Base-by-base conservation (phyloP, 2,329 filamentous ascomycete genomes). In the Colletotrichum australisinense region DNA sequence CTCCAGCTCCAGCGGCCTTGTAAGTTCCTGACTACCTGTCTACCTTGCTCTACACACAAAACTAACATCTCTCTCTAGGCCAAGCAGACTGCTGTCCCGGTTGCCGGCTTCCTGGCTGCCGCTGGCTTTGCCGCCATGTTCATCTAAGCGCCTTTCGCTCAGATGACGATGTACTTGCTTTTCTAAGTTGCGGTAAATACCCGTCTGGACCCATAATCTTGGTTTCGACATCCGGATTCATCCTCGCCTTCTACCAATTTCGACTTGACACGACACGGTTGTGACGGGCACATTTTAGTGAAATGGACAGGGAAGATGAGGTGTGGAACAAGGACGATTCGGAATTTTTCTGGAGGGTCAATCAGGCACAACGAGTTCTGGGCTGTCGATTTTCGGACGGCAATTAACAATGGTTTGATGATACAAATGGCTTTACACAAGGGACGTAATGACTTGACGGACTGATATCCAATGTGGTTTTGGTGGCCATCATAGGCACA, bases 41-140 rank as follows among this genome's bases (percentile, higher is more conserved):
- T 3, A 28, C 19, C 16, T 57, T 11, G 4, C 9, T 24, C 4
- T 58, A 32, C 12, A 30, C 26, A 11, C 19, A 24, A 26, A n/a
- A 62, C 55, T 75, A 12, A 75, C 42, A 38, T 24, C 22, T 2
- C 22, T 16, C 5, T n/a, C 14, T 35, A 75, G 73, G 66, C 69
- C 67, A 75, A 75, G 63, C 67, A 81, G 77, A 87, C 87, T 62
- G 85, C 83, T 69, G 86, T 83, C 49, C 86, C 86, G 26, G 76
- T 76, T 53, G 78, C 79, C 32, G 87, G 86, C 69, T 75, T 88
- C 62, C 74, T 89, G 53, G 87, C 86, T 64, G 87, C 85, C 26
- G 87, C 86, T 24, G 87, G 87, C 78, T 72, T 89, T 58, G 87
- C 85, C 53, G 85, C 83, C 74, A 77, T 88, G 73, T 80, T 89